phyloP scores from a whole-genome alignment of 2,329 filamentous ascomycete genomes.

The Claviceps paspali region DNA sequence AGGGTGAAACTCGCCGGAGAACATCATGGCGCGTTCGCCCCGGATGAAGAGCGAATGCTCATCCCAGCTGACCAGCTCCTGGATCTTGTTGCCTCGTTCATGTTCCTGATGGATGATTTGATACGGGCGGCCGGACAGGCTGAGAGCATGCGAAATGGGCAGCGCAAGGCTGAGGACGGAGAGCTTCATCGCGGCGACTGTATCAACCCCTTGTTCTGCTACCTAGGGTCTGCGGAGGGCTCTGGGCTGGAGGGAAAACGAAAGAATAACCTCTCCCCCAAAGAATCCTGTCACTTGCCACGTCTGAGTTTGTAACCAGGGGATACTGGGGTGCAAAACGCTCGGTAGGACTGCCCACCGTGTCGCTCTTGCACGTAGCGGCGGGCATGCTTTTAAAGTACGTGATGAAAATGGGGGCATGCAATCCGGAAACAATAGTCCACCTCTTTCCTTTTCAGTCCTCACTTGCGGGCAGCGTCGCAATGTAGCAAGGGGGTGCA shows the following conservation, averaged over 20 bases:
- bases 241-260: too few relatives aligned
- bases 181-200: too few relatives aligned
- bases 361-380: neutral
- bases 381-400: neutral
- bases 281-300: too few relatives aligned
- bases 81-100: slow-evolving; percentile 12
- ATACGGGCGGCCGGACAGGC: slow-evolving; percentile 7
- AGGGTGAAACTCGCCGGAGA: slow-evolving; percentile 60
- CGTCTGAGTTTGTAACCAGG: neutral
- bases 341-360: neutral
- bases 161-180: slow-evolving; percentile 2
- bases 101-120: slow-evolving; percentile 10
- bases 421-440: neutral
- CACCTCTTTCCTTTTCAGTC: neutral
- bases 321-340: too few relatives aligned
- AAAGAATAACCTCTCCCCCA: too few relatives aligned
- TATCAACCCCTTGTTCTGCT: too few relatives aligned
- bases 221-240: too few relatives aligned
- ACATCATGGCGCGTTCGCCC: slow-evolving; percentile 56
- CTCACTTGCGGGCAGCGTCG: neutral
- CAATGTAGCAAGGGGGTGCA: neutral
- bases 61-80: slow-evolving; percentile 49
- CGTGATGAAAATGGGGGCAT: neutral
- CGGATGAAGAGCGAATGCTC: slow-evolving; percentile 54
- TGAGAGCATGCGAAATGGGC: slow-evolving; percentile 4